phyloP scores from a whole-genome alignment of 1,139 yeast species.

The Zhuliangozyma parablackwelliae region DNA sequence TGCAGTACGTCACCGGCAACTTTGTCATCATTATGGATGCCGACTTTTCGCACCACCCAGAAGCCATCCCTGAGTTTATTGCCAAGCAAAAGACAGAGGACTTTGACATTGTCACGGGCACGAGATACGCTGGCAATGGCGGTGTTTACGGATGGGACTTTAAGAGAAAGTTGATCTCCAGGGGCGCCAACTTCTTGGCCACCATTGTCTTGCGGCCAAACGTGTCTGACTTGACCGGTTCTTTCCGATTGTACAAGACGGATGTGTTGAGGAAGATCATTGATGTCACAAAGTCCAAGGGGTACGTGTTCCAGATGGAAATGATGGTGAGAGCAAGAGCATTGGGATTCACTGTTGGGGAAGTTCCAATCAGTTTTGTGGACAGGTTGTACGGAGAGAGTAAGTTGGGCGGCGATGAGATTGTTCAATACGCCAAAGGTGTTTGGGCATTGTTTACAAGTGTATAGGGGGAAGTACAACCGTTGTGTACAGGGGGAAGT shows the following conservation, averaged over 20 bases:
- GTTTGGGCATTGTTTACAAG: conserved; percentile 67
- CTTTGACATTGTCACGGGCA: conserved; percentile 81
- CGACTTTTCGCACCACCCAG: conserved; percentile 79
- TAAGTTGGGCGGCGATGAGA: conserved; percentile 79
- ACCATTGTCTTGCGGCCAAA: conserved; percentile 67
- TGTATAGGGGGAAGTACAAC: conserved; percentile 31
- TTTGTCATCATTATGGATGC: conserved; percentile 84
- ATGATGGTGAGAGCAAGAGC: conserved; percentile 83
- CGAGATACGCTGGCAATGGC: conserved; percentile 77
- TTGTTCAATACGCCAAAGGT: conserved; percentile 70
- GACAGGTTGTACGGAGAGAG: conserved; percentile 80
- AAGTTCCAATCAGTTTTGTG: conserved; percentile 76
- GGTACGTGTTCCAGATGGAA: conserved; percentile 87
- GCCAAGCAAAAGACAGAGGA: conserved; percentile 60
- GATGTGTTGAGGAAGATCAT: conserved; percentile 64
- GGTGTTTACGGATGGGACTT: conserved; percentile 87
- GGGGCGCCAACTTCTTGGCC: conserved; percentile 81
- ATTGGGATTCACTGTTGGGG: conserved; percentile 68
- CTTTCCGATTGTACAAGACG: conserved; percentile 73
- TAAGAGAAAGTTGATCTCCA: conserved; percentile 71
- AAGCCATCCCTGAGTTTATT: conserved; percentile 73
- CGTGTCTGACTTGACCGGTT: conserved; percentile 76
- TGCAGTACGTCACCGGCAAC: conserved; percentile 68
- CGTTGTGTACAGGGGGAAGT: neutral
- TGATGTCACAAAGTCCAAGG: conserved; percentile 68